These are phyloP conservation scores for Leishmania major DNA, from an alignment of 208 protist genomes.

Conservation along the genomic window DNA sequence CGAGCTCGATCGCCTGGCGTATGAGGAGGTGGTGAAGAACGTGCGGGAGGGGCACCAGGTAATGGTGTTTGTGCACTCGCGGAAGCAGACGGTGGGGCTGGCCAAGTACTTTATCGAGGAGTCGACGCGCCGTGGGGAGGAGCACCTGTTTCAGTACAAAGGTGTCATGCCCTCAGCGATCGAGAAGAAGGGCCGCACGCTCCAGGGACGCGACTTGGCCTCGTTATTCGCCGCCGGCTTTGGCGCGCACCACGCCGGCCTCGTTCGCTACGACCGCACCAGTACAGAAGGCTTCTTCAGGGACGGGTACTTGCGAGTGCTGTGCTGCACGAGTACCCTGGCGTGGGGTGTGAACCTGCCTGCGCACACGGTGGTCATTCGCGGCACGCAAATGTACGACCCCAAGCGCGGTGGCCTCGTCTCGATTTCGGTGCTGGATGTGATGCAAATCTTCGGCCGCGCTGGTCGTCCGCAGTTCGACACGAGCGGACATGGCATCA, in stretches of 20 bases:
- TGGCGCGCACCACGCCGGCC: conserved; percentile 97
- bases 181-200: conserved; percentile 52
- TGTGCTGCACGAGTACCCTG: conserved; percentile 99
- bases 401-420: conserved; percentile 94
- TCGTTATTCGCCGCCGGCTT: conserved; percentile 92
- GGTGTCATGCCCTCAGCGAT: conserved; percentile 45
- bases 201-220: conserved; percentile 88
- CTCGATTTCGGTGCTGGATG: conserved; percentile 98
- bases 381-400: conserved; percentile 96
- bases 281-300: conserved; percentile 96
- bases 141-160: conserved; percentile 65
- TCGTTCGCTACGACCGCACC: conserved; percentile 95
- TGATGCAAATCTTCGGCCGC: conserved; percentile 99
- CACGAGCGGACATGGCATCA: conserved; percentile 97
- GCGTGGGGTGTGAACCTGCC: conserved; percentile 99
- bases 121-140: conserved; percentile 55
- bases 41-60: conserved; percentile 96
- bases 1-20: conserved; percentile 74
- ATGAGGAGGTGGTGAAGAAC: conserved; percentile 80
- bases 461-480: conserved; percentile 99
- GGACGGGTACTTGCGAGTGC: conserved; percentile 93
- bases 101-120: conserved; percentile 92
- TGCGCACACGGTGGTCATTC: conserved; percentile 99
- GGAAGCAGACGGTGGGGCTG: conserved; percentile 96
- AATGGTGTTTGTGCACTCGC: conserved; percentile 99